A percentile compares a stretch with the other conserved stretches of the same genome.
Conservation (phyloP, 106 monocot genomes). For the Dioscorea zingiberensis region DNA sequence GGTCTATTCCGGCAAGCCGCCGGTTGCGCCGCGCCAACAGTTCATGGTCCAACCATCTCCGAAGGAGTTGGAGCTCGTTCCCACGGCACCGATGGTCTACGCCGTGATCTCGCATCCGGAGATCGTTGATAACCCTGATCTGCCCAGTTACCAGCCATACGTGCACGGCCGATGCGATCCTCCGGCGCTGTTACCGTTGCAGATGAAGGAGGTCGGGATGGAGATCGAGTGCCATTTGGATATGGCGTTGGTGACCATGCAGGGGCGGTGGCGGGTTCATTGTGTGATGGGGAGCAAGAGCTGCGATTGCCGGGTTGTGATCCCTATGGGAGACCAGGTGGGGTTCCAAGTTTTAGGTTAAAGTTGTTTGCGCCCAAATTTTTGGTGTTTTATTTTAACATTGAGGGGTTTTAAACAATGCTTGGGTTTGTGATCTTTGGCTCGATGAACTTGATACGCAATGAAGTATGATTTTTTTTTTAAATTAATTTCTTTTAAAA, state of each 20-base stretch:
- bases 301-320: conserved; percentile 70
- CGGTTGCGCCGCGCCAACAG: conserved; percentile 11
- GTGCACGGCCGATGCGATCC: conserved; percentile 83
- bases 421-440: too few relatives aligned
- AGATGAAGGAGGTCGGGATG: conserved; percentile 59
- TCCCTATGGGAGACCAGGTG: conserved; percentile 93
- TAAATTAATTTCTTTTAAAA: too few relatives aligned
- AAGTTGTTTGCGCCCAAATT: too few relatives aligned
- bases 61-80: conserved; percentile 19
- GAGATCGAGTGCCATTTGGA: conserved; percentile 56
- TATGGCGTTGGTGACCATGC: conserved; percentile 41
- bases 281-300: conserved; percentile 67
- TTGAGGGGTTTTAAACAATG: too few relatives aligned
- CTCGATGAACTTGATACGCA: too few relatives aligned
- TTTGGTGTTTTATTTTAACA: too few relatives aligned
- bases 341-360: too few relatives aligned
- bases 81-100: conserved; percentile 73
- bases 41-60: conserved; percentile 23
- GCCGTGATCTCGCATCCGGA: conserved; percentile 75
- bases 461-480: background rate
- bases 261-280: conserved; percentile 78
- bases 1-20: conserved; percentile 34
- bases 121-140: conserved; percentile 88
- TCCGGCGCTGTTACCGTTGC: conserved; percentile 89
- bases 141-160: conserved; percentile 97